phyloP scores from a whole-genome alignment of 257 asterid species.

The Scutellaria minor region DNA sequence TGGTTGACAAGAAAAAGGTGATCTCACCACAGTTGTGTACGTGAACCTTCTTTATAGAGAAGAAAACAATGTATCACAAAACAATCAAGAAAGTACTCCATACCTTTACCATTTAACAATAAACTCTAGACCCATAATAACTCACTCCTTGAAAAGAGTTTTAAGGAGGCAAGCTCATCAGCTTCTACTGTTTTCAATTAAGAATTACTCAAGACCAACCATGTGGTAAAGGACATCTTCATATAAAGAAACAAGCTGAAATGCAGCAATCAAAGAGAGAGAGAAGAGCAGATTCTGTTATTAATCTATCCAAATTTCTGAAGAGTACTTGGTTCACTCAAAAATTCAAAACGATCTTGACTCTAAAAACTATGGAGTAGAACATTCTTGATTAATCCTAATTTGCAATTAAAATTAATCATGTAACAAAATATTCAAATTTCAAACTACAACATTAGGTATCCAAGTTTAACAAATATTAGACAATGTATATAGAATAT shows the following conservation, averaged over 20 bases:
- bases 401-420: constrained; percentile 2
- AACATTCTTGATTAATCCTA: background rate
- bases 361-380: constrained; percentile 11
- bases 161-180: constrained; percentile 17
- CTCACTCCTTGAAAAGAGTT: constrained; percentile 14
- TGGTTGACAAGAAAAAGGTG: background rate
- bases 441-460: background rate
- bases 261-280: constrained; percentile 11
- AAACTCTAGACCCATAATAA: constrained; percentile 2
- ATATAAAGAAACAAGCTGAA: background rate
- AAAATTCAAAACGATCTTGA: background rate
- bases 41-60: too few species aligned
- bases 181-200: background rate
- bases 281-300: background rate
- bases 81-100: background rate
- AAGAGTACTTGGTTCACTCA: background rate
- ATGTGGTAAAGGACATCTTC: background rate
- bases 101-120: background rate
- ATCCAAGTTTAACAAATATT: background rate
- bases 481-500: background rate
- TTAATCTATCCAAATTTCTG: background rate
- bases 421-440: background rate
- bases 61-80: too few species aligned
- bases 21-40: background rate
- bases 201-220: constrained; percentile 8